A percentile compares a stretch with the other conserved stretches of the same genome.
These are phyloP conservation scores for Francoa sonchifolia DNA, from an alignment of 441 rosid species.

Conservation along the genomic window DNA sequence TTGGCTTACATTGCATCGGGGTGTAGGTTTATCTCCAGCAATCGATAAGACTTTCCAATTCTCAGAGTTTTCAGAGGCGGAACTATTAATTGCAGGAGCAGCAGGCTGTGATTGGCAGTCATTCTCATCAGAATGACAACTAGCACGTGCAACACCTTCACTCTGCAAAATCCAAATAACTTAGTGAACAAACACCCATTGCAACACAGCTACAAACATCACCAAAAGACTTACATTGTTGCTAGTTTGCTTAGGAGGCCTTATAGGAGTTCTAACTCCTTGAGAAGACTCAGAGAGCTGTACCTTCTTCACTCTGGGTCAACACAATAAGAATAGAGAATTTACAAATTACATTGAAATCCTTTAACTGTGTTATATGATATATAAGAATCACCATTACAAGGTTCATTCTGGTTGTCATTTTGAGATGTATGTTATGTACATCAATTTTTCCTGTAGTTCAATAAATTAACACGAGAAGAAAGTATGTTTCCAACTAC, in stretches of 20 bases:
- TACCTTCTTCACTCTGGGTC: conserved; percentile 74
- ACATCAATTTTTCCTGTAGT: too few relatives aligned
- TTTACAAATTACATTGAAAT: conserved; percentile 1
- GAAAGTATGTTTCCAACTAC: neutral
- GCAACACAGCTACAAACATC: conserved; percentile 4
- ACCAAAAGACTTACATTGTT: conserved; percentile 36
- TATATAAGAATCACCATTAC: neutral
- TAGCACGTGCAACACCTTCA: conserved; percentile 33
- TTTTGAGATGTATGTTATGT: too few relatives aligned
- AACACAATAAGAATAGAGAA: conserved; percentile 13
- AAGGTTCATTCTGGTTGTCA: neutral
- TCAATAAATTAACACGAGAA: too few relatives aligned
- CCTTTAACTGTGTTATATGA: conserved; percentile 1
- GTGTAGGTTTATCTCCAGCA: conserved; percentile 66
- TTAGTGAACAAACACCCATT: conserved; percentile 9
- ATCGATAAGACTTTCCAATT: conserved; percentile 75
- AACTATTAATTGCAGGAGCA: conserved; percentile 28
- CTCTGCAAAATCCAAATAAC: conserved; percentile 26
- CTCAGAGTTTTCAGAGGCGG: conserved; percentile 44
- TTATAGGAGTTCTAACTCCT: conserved; percentile 63
- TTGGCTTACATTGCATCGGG: conserved; percentile 63
- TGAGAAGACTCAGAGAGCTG: conserved; percentile 76
- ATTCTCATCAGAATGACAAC: conserved; percentile 36
- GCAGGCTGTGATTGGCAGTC: conserved; percentile 38
- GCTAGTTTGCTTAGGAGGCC: conserved; percentile 42